A percentile compares a stretch with the other conserved stretches of the same genome.
Conservation (phyloP, 2,329 filamentous ascomycete genomes). For the Exophiala xenobiotica region DNA sequence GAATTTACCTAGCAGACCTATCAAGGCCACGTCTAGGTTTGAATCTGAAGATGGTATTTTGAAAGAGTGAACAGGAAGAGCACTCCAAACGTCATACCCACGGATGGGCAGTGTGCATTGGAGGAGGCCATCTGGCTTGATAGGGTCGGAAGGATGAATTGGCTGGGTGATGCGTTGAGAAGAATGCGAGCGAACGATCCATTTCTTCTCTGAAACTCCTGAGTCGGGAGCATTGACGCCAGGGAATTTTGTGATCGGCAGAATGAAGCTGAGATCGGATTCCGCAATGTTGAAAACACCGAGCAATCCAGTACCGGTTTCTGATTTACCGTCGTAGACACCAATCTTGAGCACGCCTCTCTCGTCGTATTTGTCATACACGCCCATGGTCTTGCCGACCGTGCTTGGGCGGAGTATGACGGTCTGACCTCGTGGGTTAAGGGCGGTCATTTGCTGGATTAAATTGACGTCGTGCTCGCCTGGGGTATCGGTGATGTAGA, state of each 20-base stretch:
- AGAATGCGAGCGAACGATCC: conserved; percentile 71
- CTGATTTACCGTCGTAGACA: conserved; percentile 69
- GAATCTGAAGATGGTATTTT: conserved; percentile 47
- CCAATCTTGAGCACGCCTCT: conserved; percentile 72
- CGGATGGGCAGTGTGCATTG: conserved; percentile 61
- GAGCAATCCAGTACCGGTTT: conserved; percentile 71
- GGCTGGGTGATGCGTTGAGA: conserved; percentile 62
- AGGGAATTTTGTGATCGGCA: conserved; percentile 70
- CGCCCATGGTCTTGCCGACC: conserved; percentile 68
- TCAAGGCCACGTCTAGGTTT: conserved; percentile 56
- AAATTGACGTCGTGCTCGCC: conserved; percentile 74
- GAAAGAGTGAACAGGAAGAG: conserved; percentile 67
- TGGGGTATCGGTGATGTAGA: conserved; percentile 90
- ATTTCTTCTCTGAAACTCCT: conserved; percentile 49
- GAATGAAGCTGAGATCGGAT: conserved; percentile 63
- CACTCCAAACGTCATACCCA: conserved; percentile 79
- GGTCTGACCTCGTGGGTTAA: conserved; percentile 68
- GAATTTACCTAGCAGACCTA: conserved; percentile 87
- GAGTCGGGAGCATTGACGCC: conserved; percentile 45
- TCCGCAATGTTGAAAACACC: conserved; percentile 80
- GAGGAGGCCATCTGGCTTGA: conserved; percentile 50
- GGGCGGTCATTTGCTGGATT: conserved; percentile 77
- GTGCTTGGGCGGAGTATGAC: conserved; percentile 78
- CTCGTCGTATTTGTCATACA: conserved; percentile 75
- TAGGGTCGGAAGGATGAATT: conserved; percentile 43